phyloP scores from a whole-genome alignment of 345 rosid species.

The Citrus cavaleriei region DNA sequence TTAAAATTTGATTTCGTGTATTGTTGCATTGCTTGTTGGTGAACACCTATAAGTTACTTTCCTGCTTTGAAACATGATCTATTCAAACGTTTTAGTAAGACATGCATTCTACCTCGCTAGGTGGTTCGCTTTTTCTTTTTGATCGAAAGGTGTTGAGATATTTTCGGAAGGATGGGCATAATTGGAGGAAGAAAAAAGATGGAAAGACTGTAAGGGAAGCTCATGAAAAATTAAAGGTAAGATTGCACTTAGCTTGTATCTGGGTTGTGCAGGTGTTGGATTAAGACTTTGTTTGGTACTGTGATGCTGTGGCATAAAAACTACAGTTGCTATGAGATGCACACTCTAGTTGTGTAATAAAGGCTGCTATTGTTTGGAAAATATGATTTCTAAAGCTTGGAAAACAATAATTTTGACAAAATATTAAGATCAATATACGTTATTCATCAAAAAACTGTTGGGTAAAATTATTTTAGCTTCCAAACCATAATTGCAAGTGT shows the following conservation, averaged over 20 bases:
- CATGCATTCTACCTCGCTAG: slow-evolving; percentile 35
- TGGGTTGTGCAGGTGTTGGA: not conserved
- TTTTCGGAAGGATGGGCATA: slow-evolving; percentile 92
- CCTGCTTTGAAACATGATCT: not conserved
- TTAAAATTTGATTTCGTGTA: not conserved
- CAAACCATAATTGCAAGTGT: no score
- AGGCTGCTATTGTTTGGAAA: no score
- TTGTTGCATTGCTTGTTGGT: not conserved
- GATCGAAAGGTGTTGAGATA: slow-evolving; percentile 88
- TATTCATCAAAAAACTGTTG: no score
- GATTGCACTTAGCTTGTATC: not conserved
- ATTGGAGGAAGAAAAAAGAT: slow-evolving; percentile 90
- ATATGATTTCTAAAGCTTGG: no score
- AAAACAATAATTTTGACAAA: no score
- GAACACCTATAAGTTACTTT: not conserved
- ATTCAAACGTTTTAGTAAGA: slow-evolving; percentile 7
- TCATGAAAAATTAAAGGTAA: slow-evolving; percentile 45
- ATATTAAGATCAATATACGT: no score
- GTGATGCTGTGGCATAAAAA: no score
- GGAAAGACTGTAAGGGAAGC: slow-evolving; percentile 92
- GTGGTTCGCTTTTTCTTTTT: slow-evolving; percentile 94
- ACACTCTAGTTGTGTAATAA: no score
- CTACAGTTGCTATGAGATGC: no score
- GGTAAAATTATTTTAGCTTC: no score
- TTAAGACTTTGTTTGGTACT: not conserved